Evolutionary conservation across 306 rosid genomes (phyloP).

Genomic region (Trifolium dubium): DNA sequence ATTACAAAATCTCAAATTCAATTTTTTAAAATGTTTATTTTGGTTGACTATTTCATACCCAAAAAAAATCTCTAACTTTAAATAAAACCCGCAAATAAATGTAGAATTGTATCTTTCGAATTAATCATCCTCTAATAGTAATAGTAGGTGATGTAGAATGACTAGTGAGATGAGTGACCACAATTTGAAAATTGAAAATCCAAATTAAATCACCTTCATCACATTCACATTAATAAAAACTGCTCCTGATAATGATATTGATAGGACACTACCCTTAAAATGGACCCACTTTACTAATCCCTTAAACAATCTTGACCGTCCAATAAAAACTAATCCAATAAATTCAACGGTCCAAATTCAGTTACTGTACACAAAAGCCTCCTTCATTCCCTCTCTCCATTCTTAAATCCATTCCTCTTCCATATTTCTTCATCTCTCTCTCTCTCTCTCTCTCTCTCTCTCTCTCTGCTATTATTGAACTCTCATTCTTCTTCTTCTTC

Average conservation of each 20-base stretch:
- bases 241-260: slow-evolving; percentile 21
- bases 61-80: too few relatives aligned
- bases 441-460: slow-evolving; percentile 21
- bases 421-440: slow-evolving; percentile 14
- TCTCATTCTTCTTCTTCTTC: slow-evolving; percentile 15
- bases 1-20: too few relatives aligned
- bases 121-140: too few relatives aligned
- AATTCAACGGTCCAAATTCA: slow-evolving; percentile 23
- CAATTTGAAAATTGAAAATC: neutral
- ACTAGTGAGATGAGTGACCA: neutral
- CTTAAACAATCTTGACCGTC: slow-evolving; percentile 31
- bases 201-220: neutral
- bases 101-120: too few relatives aligned
- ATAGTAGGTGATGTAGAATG: neutral
- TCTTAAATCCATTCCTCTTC: neutral
- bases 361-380: slow-evolving; percentile 24
- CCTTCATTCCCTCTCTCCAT: neutral
- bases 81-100: too few relatives aligned
- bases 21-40: too few relatives aligned
- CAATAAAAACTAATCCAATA: slow-evolving; percentile 3
- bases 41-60: too few relatives aligned
- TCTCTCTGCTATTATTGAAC: neutral
- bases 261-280: slow-evolving; percentile 11
- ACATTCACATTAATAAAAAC: neutral
- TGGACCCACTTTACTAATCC: slow-evolving; percentile 27